Evolutionary conservation across 352 stramenopile species (phyloP).

Genomic region (Globisporangium splendens): DNA sequence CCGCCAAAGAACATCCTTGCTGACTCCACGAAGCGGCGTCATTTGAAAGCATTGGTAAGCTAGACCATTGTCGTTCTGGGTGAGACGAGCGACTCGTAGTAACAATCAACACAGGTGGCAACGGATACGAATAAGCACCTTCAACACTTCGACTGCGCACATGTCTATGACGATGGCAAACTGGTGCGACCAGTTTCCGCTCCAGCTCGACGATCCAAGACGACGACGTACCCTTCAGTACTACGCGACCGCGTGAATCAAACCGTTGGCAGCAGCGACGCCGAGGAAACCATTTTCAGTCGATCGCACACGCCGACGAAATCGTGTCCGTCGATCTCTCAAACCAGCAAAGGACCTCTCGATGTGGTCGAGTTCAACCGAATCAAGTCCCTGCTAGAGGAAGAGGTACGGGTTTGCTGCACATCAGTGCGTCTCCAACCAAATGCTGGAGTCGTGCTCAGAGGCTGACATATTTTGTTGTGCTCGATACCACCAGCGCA

Average conservation of each 20-base stretch:
- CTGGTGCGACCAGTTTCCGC: conserved; percentile 55
- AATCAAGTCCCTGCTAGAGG: conserved; percentile 18
- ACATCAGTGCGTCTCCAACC: no score
- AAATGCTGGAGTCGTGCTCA: neutral
- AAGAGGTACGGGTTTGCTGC: conserved; percentile 23
- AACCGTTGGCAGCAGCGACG: neutral
- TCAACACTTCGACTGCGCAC: conserved; percentile 14
- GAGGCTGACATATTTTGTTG: no score
- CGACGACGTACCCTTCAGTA: conserved; percentile 43
- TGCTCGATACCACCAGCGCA: conserved; percentile 20
- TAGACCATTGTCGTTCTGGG: no score
- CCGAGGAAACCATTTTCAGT: conserved; percentile 10
- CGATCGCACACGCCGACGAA: neutral
- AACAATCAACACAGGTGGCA: conserved; percentile 31
- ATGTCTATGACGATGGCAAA: conserved; percentile 3
- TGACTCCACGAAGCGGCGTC: conserved; percentile 57
- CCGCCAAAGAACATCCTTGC: conserved; percentile 74
- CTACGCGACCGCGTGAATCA: conserved; percentile 53
- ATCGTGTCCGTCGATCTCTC: conserved; percentile 3
- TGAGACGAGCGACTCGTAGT: no score
- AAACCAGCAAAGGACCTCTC: neutral
- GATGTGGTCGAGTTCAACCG: conserved; percentile 4
- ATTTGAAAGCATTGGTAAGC: conserved; percentile 68
- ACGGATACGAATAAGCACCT: conserved; percentile 31
- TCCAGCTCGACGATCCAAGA: conserved; percentile 54